A percentile compares a stretch with the other conserved stretches of the same genome.
phyloP scores from a whole-genome alignment of 768 basidiomycete genomes.

The Pholiota molesta region DNA sequence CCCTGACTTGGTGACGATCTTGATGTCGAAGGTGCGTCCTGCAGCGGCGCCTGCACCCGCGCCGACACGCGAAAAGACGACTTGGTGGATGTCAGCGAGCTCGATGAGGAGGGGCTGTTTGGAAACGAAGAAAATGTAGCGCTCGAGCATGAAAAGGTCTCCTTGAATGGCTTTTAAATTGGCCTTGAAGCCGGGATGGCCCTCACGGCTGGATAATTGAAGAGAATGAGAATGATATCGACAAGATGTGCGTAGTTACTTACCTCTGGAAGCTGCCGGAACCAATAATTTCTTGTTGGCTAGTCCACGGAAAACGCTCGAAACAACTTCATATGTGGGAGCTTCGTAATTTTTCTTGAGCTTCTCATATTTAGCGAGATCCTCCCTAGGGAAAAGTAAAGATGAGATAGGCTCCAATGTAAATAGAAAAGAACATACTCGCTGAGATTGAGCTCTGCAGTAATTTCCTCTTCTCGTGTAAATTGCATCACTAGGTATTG shows the following conservation, averaged over 20 bases:
- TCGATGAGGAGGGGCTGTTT: slow-evolving; percentile 92
- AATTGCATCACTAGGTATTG: slow-evolving; percentile 99
- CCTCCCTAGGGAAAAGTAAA: slow-evolving; percentile 52
- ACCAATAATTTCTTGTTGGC: slow-evolving; percentile 91
- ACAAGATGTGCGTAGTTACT: slow-evolving; percentile 11
- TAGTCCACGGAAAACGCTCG: slow-evolving; percentile 89
- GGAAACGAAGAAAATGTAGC: slow-evolving; percentile 97
- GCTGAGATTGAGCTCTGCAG: slow-evolving; percentile 89
- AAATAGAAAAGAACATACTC: slow-evolving; percentile 60
- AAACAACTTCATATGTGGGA: slow-evolving; percentile 94
- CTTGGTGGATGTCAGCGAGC: slow-evolving; percentile 86
- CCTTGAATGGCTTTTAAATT: slow-evolving; percentile 97
- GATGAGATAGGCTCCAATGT: neutral
- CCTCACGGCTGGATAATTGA: slow-evolving; percentile 63
- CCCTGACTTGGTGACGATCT: slow-evolving; percentile 82
- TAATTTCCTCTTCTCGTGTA: slow-evolving; percentile 95
- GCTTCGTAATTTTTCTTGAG: slow-evolving; percentile 94
- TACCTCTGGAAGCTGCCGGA: slow-evolving; percentile 87
- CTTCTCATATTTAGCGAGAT: slow-evolving; percentile 76
- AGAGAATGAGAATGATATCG: neutral
- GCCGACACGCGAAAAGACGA: slow-evolving; percentile 92
- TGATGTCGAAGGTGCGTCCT: slow-evolving; percentile 92
- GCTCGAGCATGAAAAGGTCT: slow-evolving; percentile 97
- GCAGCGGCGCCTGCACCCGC: slow-evolving; percentile 80
- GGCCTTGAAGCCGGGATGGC: slow-evolving; percentile 95